Conservation (phyloP, 176 grass and related monocot species). For the Pontederia paniculata region DNA sequence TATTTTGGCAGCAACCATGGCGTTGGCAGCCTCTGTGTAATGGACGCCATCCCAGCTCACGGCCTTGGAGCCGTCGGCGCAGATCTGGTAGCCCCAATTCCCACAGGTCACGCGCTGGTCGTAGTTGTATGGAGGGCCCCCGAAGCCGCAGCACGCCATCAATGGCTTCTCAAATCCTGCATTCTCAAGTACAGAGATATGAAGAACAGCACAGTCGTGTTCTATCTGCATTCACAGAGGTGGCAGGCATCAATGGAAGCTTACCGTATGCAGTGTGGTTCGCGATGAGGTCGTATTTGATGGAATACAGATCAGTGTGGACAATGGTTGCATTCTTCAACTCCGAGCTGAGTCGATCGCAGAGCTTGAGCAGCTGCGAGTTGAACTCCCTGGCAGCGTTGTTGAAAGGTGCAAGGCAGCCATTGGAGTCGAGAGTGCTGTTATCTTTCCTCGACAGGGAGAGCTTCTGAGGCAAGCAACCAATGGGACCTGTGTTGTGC, state of each 20-base stretch:
- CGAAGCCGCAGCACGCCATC: conserved; percentile 71
- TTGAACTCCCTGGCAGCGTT: conserved; percentile 64
- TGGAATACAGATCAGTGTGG: conserved; percentile 58
- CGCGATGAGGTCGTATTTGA: conserved; percentile 79
- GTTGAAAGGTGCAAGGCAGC: conserved; percentile 46
- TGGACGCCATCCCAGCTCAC: conserved; percentile 91
- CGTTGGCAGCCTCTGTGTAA: conserved; percentile 70
- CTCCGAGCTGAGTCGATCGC: conserved; percentile 33
- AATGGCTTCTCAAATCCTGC: conserved; percentile 56
- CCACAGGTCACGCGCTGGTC: conserved; percentile 36
- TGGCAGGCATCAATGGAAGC: too few species aligned
- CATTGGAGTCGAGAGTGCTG: conserved; percentile 34
- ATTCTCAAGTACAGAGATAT: neutral
- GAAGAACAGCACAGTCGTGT: neutral
- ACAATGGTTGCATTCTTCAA: conserved; percentile 43
- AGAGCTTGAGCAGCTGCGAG: conserved; percentile 29
- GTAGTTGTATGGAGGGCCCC: conserved; percentile 63
- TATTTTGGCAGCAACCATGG: conserved; percentile 46
- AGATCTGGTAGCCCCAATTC: conserved; percentile 25
- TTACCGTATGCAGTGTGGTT: conserved; percentile 53
- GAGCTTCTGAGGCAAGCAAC: conserved; percentile 78
- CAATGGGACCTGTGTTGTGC: conserved; percentile 59
- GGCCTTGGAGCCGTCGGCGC: conserved; percentile 41
- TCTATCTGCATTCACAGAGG: too few species aligned
- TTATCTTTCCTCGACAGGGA: conserved; percentile 31